Evolutionary conservation across 2,329 filamentous ascomycete genomes (phyloP).

Genomic region (Magnaporthales sp.): DNA sequence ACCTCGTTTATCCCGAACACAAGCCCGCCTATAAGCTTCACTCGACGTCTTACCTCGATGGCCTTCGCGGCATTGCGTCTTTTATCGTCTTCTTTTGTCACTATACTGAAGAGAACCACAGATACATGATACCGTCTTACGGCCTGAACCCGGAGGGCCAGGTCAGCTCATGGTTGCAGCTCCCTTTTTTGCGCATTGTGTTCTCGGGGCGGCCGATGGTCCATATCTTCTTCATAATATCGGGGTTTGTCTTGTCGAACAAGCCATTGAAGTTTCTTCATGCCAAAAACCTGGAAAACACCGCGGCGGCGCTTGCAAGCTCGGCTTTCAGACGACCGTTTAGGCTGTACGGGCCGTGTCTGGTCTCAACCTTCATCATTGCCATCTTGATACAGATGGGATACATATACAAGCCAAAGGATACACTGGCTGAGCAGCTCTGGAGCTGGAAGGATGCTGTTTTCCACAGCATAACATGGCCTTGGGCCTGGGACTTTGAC

Average conservation of each 20-base stretch:
- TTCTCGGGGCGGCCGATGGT: slow-evolving; percentile 38
- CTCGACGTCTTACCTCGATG: slow-evolving; percentile 38
- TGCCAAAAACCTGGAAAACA: slow-evolving; percentile 24
- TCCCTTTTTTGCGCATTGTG: slow-evolving; percentile 33
- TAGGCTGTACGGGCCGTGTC: slow-evolving; percentile 35
- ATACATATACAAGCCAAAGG: slow-evolving; percentile 17
- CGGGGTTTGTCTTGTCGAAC: slow-evolving; percentile 36
- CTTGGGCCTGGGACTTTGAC: slow-evolving; percentile 25
- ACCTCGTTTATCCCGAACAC: slow-evolving; percentile 21
- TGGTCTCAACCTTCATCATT: slow-evolving; percentile 31
- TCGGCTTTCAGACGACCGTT: slow-evolving; percentile 37
- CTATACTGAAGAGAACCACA: slow-evolving; percentile 31
- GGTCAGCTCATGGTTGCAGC: slow-evolving; percentile 26
- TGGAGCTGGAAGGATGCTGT: slow-evolving; percentile 19
- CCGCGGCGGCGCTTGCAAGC: slow-evolving; percentile 31
- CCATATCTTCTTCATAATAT: slow-evolving; percentile 43
- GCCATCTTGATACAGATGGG: slow-evolving; percentile 24
- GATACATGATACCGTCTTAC: slow-evolving; percentile 24
- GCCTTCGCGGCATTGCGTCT: slow-evolving; percentile 38
- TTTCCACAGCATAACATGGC: slow-evolving; percentile 24
- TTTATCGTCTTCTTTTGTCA: slow-evolving; percentile 39
- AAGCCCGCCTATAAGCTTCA: slow-evolving; percentile 20
- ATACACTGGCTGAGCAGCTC: slow-evolving; percentile 18
- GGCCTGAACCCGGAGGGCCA: slow-evolving; percentile 23
- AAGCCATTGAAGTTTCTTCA: slow-evolving; percentile 33